Base-by-base conservation (phyloP, 2,329 filamentous ascomycete species). In the Akanthomyces dipterigenus region DNA sequence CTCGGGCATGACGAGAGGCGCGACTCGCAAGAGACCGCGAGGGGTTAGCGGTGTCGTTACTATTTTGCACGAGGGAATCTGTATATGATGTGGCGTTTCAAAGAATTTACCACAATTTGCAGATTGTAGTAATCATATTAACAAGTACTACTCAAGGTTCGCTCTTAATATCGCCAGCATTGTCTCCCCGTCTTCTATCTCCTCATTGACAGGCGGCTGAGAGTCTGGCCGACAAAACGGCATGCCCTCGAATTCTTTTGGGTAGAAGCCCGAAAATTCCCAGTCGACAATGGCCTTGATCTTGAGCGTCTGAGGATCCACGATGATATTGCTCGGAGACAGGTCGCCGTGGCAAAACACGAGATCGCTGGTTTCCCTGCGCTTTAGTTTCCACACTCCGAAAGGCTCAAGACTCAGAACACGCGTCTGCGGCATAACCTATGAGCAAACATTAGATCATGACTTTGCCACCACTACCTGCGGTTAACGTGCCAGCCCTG, bases 241-340 rank as follows among this genome's bases (percentile, higher is more conserved):
- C 1, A 63, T 59, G 40, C 57, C 61, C 60, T 72, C 69, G 58
- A 73, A 73, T 56, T 67, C 63, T 3, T 51, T 34, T 2, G 70
- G 71, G 45, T 64, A 75, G 62, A 71, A 75, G 1, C 73, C 73
- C 1, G 69, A 69, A 57, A 72, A 74, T 62, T 76, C 74, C 73
- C 73, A 76, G 46, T 75, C 74, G 20, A 76, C 66, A 38, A 75
- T 71, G 8, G 71, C 71, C 4, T 61, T 63, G 14, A 75, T 68
- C 45, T 72, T 70, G 20, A 73, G 55, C 3, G 69, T 70, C 1
- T 65, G 59, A 5, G 61, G 63, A n/a, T 68, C 57, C 8, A 65
- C 62, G 34, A 65, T 62, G 49, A 64, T 50, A 40, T 65, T 66
- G n/a, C 63, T 46, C 38, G 46, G 16, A 3, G 57, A 65, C 3